Conservation (phyloP, 2,329 filamentous ascomycete species). For the Aureobasidium sp. region DNA sequence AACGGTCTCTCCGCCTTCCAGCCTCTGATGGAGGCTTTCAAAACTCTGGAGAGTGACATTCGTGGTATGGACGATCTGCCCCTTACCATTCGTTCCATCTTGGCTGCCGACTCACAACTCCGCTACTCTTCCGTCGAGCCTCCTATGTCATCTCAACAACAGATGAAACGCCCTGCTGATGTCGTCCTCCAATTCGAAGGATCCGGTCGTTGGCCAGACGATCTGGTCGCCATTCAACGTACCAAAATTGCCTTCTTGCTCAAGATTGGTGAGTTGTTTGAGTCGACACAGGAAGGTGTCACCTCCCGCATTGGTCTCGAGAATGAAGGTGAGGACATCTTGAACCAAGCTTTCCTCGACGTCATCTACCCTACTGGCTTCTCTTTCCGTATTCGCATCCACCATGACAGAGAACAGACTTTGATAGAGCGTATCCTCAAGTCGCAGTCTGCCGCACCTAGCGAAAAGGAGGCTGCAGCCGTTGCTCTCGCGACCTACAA, state of each 20-base stretch:
- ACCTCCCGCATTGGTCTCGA: slow-evolving; percentile 71
- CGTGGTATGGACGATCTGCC: slow-evolving; percentile 74
- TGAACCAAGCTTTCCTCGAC: slow-evolving; percentile 77
- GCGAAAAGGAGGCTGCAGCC: slow-evolving; percentile 59
- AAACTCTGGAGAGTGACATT: slow-evolving; percentile 65
- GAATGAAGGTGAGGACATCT: slow-evolving; percentile 56
- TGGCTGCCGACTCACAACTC: slow-evolving; percentile 61
- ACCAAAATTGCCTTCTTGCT: slow-evolving; percentile 84
- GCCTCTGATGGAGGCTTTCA: slow-evolving; percentile 59
- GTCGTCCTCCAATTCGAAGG: slow-evolving; percentile 86
- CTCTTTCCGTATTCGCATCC: slow-evolving; percentile 75
- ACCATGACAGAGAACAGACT: slow-evolving; percentile 77
- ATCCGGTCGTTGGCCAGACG: slow-evolving; percentile 88
- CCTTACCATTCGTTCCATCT: slow-evolving; percentile 73
- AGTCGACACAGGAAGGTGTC: slow-evolving; percentile 51
- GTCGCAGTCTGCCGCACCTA: slow-evolving; percentile 59
- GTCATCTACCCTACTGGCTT: slow-evolving; percentile 63
- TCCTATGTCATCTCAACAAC: slow-evolving; percentile 41
- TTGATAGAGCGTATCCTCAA: slow-evolving; percentile 71
- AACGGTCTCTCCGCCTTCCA: slow-evolving; percentile 50
- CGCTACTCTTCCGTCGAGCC: slow-evolving; percentile 60
- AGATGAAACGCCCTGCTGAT: slow-evolving; percentile 53
- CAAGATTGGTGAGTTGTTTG: slow-evolving; percentile 63
- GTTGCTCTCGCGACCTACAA: slow-evolving; percentile 61
- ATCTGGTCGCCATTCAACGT: slow-evolving; percentile 80